Base-by-base conservation (phyloP, 352 stramenopile species). In the Phytopythium aichiense region DNA sequence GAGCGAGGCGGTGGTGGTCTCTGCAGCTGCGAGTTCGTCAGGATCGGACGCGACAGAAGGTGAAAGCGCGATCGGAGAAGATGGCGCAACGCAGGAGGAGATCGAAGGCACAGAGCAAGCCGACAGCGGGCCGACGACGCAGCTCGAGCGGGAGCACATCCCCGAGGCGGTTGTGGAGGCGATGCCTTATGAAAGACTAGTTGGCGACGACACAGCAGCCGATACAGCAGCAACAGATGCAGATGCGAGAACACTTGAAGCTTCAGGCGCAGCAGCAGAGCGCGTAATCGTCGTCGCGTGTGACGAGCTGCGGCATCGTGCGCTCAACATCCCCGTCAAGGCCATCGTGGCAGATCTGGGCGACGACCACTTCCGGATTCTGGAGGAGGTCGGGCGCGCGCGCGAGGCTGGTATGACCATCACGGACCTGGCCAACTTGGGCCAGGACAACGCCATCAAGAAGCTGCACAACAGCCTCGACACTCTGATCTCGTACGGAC, bases 391-490 rank as follows among this genome's bases (percentile, higher is more conserved):
- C 18, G 84, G 84, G 1, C 68, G 70, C 22, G 66, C 78, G 50
- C 69, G 82, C 7, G 68, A 74, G 20, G 60, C 72, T 11, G 84
- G 84, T 4, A 68, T 89, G 25, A 92, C 82, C 12, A 76, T 91
- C 13, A 81, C 71, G 22, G 69, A 68, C 2, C 60, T 94, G 1
- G 72, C 63, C 2, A 58, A 66, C 4, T 50, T 82, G n/a, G 66
- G 81, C 33, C 45, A 40, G 9, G 72, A 63, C 2, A 60, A 68
- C 4, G 81, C 77, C 4, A 78, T 94, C 38, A 94, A 94, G 68
- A 71, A 79, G 40, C 60, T 91, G 61, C 84, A 94, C 68, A 92
- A 83, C 55, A 83, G 66, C 25, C 72, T 94, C 22, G 84, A 94
- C 60, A 91, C 77, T 64, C 68, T 94, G 4, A 74, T 94, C 15